Evolutionary conservation across 495 filamentous ascomycete genomes (phyloP).

Genomic region (Xylaria sp.): DNA sequence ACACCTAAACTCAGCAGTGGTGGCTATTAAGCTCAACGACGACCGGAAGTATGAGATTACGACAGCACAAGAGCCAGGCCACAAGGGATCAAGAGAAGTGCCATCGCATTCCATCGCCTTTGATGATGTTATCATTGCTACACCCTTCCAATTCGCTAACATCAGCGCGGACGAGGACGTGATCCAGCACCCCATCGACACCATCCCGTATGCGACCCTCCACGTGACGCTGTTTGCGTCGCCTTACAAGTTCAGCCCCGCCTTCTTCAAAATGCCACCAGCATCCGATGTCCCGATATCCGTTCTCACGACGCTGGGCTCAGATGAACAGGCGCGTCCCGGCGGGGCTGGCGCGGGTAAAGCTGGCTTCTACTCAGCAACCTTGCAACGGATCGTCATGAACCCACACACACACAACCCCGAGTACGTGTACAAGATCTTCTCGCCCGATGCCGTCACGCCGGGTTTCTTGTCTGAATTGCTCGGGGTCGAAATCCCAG

Average conservation of each 20-base stretch:
- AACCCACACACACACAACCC: conserved; percentile 59
- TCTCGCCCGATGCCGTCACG: conserved; percentile 75
- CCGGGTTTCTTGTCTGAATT: conserved; percentile 65
- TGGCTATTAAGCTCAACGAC: conserved; percentile 49
- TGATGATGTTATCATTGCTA: conserved; percentile 81
- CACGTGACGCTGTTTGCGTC: conserved; percentile 91
- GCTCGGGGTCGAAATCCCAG: conserved; percentile 54
- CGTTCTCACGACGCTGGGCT: conserved; percentile 84
- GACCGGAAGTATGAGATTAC: conserved; percentile 61
- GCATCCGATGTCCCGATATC: conserved; percentile 65
- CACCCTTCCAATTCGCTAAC: conserved; percentile 77
- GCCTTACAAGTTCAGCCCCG: conserved; percentile 68
- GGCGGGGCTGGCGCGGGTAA: conserved; percentile 55
- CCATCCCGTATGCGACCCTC: conserved; percentile 80
- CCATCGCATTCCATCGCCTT: conserved; percentile 57
- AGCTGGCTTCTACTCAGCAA: conserved; percentile 90
- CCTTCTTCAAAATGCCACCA: conserved; percentile 69
- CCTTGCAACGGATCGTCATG: conserved; percentile 68
- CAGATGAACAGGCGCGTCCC: conserved; percentile 55
- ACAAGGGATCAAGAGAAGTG: conserved; percentile 25
- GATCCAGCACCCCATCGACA: conserved; percentile 62
- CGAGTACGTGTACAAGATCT: conserved; percentile 96
- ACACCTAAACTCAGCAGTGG: conserved; percentile 74
- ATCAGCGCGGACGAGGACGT: conserved; percentile 57
- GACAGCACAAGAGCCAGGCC: conserved; percentile 41